Evolutionary conservation across 768 basidiomycete genomes (phyloP).

Genomic region (Cystobasidium ongulense): DNA sequence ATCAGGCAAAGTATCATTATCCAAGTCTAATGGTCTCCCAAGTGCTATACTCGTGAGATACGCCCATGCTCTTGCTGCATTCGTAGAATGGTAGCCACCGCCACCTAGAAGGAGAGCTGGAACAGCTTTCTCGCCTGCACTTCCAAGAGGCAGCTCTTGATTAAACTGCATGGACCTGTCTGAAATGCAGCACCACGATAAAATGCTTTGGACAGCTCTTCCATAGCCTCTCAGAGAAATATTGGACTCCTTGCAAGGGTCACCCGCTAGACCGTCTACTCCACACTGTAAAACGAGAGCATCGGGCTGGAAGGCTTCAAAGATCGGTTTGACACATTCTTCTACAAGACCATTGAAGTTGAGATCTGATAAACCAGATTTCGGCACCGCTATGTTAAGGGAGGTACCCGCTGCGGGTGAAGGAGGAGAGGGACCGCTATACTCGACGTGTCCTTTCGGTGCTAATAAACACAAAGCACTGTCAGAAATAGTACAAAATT

Average conservation of each 20-base stretch:
- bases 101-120: conserved; percentile 42
- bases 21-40: conserved; percentile 9
- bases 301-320: conserved; percentile 61
- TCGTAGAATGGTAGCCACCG: conserved; percentile 77
- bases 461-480: background rate
- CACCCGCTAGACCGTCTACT: conserved; percentile 74
- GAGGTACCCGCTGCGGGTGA: conserved; percentile 57
- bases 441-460: conserved; percentile 33
- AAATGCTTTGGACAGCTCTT: conserved; percentile 56
- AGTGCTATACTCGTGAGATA: conserved; percentile 59
- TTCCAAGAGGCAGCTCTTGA: conserved; percentile 21
- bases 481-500: background rate
- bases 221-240: conserved; percentile 49
- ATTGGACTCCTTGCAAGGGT: conserved; percentile 64
- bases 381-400: conserved; percentile 65
- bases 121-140: background rate
- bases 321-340: conserved; percentile 55
- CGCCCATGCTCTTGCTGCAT: conserved; percentile 79
- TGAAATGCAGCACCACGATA: conserved; percentile 52
- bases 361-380: conserved; percentile 57
- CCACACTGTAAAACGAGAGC: conserved; percentile 78
- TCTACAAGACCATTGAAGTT: conserved; percentile 63
- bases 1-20: conserved; percentile 4
- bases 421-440: conserved; percentile 42
- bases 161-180: background rate